Evolutionary conservation across 1,284 basidiomycete species (phyloP).

Genomic region (Waitea zeae): DNA sequence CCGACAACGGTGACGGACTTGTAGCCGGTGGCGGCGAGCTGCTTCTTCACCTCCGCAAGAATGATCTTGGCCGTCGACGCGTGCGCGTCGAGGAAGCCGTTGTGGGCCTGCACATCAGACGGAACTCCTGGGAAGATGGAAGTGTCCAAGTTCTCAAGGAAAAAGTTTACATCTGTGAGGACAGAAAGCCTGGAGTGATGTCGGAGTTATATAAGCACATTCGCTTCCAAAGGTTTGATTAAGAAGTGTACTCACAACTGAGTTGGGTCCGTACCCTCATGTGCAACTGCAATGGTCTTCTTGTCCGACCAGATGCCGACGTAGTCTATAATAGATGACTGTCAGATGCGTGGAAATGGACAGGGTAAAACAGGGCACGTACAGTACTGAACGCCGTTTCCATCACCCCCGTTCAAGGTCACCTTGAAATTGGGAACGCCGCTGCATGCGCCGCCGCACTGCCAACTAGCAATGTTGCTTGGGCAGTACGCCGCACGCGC

Average conservation of each 20-base stretch:
- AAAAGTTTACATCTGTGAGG: constrained; percentile 28
- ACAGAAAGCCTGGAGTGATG: constrained; percentile 24
- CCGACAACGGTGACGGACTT: constrained; percentile 20
- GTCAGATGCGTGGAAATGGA: constrained; percentile 2
- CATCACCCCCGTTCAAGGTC: constrained; percentile 27
- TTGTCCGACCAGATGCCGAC: constrained; percentile 21
- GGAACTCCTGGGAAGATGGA: constrained; percentile 30
- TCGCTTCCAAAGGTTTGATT: not conserved
- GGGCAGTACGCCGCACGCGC: constrained; percentile 23
- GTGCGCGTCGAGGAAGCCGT: constrained; percentile 30
- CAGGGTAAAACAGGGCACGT: constrained; percentile 11
- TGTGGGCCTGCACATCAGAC: constrained; percentile 21
- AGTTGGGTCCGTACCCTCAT: constrained; percentile 26
- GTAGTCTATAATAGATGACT: constrained; percentile 12
- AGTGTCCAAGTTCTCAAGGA: constrained; percentile 15
- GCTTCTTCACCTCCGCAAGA: constrained; percentile 18
- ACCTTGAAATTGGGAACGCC: constrained; percentile 25
- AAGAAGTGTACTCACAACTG: constrained; percentile 21
- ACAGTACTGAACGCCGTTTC: constrained; percentile 25
- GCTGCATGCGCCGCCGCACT: constrained; percentile 22
- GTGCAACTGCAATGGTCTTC: constrained; percentile 22
- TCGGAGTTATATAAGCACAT: not conserved
- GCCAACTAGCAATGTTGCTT: constrained; percentile 15
- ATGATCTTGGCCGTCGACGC: constrained; percentile 19
- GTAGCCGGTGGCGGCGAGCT: constrained; percentile 16